Base-by-base conservation (phyloP, 495 filamentous ascomycete species). In the Thozetella sp. region DNA sequence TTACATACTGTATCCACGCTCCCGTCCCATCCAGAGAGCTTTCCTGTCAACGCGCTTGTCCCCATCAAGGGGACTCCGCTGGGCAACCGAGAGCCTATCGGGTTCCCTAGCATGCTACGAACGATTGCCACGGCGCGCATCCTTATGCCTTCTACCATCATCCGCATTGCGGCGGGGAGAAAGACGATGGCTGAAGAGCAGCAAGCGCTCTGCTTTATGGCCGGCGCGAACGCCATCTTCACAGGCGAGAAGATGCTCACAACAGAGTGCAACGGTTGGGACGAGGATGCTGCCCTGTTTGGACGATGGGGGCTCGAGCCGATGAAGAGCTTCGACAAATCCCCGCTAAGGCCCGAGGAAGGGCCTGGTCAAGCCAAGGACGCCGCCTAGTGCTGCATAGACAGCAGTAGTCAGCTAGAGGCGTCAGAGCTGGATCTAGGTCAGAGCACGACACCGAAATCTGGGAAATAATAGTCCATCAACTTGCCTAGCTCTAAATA, bases 181-280 rank as follows among this genome's bases (percentile, higher is more conserved):
- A 91, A 88, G 64, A 88, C 88, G 0, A 81, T 96, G 74, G 76
- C 80, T 19, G 92, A 96, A 75, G 91, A 92, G 71, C 87, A 94
- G 76, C 92, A 96, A 74, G 83, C 90, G 22, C 70, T 91, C 59
- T 94, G 91, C 67, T 96, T 94, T 72, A 84, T 88, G 81, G 90
- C 92, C 0, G 92, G 92, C 24, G 92, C 92, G 0, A 96, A 96
- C 68, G 92, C 92, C 13, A 84, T 96, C 9, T 96, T 96, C 71
- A 96, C 92, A 0, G 92, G 92, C 20, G 92, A 96, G 76, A 93
- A 92, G 81, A 94, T 96, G 92, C 67, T 94, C 77, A 96, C 92
- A 19, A 94, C 92, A 0, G 89, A 90, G 56, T 93, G 91, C 68
- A 93, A 88, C 61, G 92, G 91, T 3, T 96, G 90, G 90, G 91